phyloP scores from a whole-genome alignment of 805 yeast species.

The Teunomyces gatunensis region DNA sequence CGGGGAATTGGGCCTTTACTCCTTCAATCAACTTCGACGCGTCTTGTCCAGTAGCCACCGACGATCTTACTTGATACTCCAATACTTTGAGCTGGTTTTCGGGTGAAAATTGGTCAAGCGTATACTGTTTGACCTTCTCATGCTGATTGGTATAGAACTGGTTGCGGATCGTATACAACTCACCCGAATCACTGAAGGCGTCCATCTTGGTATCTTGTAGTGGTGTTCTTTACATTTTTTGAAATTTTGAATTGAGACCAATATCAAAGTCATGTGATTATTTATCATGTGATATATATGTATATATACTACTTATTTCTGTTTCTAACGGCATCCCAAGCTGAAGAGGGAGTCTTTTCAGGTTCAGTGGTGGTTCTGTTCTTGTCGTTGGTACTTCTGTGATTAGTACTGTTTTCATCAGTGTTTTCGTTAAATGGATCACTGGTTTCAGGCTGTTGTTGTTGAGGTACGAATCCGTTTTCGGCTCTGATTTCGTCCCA shows the following conservation, averaged over 20 bases:
- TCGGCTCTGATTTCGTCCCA: slow-evolving; percentile 38
- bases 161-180: slow-evolving; percentile 54
- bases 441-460: neutral
- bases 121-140: slow-evolving; percentile 39
- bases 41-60: slow-evolving; percentile 35
- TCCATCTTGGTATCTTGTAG: slow-evolving; percentile 32
- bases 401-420: neutral
- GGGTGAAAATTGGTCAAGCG: slow-evolving; percentile 36
- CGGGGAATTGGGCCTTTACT: slow-evolving; percentile 33
- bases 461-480: slow-evolving; percentile 23
- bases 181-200: slow-evolving; percentile 43
- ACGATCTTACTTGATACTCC: slow-evolving; percentile 40
- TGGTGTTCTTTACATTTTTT: slow-evolving; percentile 4
- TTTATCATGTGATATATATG: no score
- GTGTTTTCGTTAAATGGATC: neutral
- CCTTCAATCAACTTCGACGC: slow-evolving; percentile 38
- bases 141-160: slow-evolving; percentile 62
- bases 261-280: no score
- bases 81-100: slow-evolving; percentile 39
- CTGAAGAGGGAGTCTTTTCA: slow-evolving; percentile 7
- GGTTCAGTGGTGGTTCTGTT: no score
- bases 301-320: neutral
- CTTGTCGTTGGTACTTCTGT: neutral
- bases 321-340: slow-evolving; percentile 20
- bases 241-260: neutral